Evolutionary conservation across 257 asterid species (phyloP), one percentile per base, ranked within the genome.

Genomic region (Nicotiana noctiflora): DNA sequence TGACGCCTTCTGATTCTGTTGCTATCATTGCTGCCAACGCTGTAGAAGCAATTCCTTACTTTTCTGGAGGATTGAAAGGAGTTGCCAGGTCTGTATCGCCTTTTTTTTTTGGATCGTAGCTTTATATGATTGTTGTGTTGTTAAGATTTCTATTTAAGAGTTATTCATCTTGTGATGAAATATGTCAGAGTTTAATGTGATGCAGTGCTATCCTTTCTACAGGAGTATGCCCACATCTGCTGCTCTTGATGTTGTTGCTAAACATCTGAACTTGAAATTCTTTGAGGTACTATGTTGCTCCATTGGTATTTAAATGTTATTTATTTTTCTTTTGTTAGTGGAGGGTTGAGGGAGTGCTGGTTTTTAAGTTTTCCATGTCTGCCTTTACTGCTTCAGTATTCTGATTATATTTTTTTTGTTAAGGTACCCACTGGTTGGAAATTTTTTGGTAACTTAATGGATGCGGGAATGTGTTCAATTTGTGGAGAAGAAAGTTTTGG

Each of bases 181-280:
- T 70, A 46, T 72, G 34, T 81, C 67, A 7, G 27, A 46, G 14
- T 23, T 72, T 46, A 14, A 72, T 23, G 23, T 23, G 78, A 72
- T 46, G 78, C 78, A 46, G 44, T 46, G 83, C 77, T 84, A n/a
- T 67, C 66, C 82, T 65, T 66, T 64, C 82, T 84, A 83, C 90
- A 95, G 99, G 97, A 95, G 99, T 88, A 95, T 95, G 99, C 98
- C 99, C 81, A 95, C 99, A 21, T 95, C 99, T 84, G 96, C 99
- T 81, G 99, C 99, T 83, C 99, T 95, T 82, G 98, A 95, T 85
- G 96, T 95, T 82, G 99, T 95, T 32, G 99, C 99, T 55, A 90
- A 88, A 81, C 84, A 90, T 87, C 90, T 95, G 83, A 90, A 91
- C 57, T 90, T 95, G 90, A 95, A 95, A 82, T 95, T 93, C 85